These are phyloP conservation scores for Fereydounia khargensis DNA, from an alignment of 1,284 basidiomycete genomes.

Conservation along the genomic window DNA sequence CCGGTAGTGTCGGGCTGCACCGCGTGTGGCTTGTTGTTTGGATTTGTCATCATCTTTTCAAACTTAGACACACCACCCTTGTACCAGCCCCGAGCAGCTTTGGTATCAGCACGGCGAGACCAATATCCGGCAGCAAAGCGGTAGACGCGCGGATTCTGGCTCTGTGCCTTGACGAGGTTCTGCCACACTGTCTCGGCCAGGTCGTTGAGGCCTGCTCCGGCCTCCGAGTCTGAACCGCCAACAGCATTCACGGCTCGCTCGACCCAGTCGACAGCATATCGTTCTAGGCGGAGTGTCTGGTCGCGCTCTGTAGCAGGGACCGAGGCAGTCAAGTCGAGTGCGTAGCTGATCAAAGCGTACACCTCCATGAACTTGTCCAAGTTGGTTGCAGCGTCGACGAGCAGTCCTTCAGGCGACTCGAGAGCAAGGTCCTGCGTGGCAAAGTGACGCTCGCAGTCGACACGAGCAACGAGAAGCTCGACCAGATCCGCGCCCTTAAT, in stretches of 20 bases:
- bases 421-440: constrained; percentile 21
- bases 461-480: constrained; percentile 37
- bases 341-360: constrained; percentile 37
- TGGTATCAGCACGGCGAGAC: constrained; percentile 23
- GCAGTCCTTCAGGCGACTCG: constrained; percentile 6
- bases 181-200: constrained; percentile 48
- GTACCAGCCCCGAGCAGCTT: constrained; percentile 37
- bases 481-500: constrained; percentile 20
- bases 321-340: constrained; percentile 17
- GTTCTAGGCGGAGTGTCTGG: constrained; percentile 16
- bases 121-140: constrained; percentile 38
- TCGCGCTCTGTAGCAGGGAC: constrained; percentile 17
- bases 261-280: constrained; percentile 41
- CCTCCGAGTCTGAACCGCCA: constrained; percentile 30
- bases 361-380: constrained; percentile 47
- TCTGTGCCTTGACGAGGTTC: constrained; percentile 27
- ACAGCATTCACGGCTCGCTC: constrained; percentile 28
- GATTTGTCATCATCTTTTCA: constrained; percentile 5
- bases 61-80: constrained; percentile 23
- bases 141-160: constrained; percentile 29
- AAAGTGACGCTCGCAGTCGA: constrained; percentile 49
- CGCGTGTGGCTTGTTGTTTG: constrained; percentile 1
- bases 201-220: constrained; percentile 25
- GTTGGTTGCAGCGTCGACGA: constrained; percentile 28
- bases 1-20: constrained; percentile 1